Base-by-base conservation (phyloP, 139 green algal species). In the Chlamydomonas schloesseri region DNA sequence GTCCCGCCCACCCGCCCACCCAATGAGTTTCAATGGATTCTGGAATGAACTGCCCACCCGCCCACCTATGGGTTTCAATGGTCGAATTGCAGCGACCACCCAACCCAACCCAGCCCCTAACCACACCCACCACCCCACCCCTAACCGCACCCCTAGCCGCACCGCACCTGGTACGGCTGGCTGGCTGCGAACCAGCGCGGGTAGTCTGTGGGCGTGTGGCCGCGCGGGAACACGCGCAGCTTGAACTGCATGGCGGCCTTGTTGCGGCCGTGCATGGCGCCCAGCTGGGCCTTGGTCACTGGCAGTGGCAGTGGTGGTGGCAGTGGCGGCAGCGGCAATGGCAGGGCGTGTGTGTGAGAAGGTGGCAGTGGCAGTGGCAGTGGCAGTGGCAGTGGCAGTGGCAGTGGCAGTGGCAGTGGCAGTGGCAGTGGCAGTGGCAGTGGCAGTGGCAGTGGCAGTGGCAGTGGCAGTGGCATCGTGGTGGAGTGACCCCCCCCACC, bases 171-270 rank as follows among this genome's bases (percentile, higher is more conserved):
- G 77, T 89, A 89, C 6, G 77, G 69, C 78, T 86, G n/a, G 13
- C 69, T 21, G 18, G 73, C 53, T 0, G 20, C 46, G 34, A 89
- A 88, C 83, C 83, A 89, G 3, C 72, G 50, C 9, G 60, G 33
- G 77, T 91, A 91, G 72, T 91, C 34, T 26, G 88, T 91, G 65
- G 88, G 88, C n/a, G 88, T 89, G 78, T 91, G 88, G 33, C 88
- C 88, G 5, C 88, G 76, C 14, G 78, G 83, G 37, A 91, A 91
- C 21, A 91, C 88, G 31, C 88, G 85, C 70, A 89, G 78, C 65
- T 91, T 91, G 64, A 91, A 91, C 71, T 91, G 88, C 31, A 87
- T 80, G 34, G 88, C 55, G 20, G 23, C 11, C 65, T 89, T 87
- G 36, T 72, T 69, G 71, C 78, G 36, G 18, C 69, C 69, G 50